Base-by-base conservation (phyloP, 352 stramenopile genomes). In the Thalassiosira mediterranea region DNA sequence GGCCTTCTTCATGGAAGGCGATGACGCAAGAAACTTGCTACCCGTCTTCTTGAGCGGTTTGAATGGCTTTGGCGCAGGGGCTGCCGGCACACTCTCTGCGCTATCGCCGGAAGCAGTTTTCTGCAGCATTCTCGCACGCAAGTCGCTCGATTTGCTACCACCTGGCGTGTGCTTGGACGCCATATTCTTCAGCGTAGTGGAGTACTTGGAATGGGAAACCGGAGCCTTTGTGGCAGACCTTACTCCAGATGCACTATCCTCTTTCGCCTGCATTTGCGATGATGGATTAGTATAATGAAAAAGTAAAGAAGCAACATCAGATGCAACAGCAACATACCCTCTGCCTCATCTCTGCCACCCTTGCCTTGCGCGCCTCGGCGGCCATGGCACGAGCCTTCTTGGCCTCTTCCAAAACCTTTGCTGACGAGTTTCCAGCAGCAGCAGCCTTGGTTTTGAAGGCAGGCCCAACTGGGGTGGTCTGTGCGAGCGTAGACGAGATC, bases 41-140 rank as follows among this genome's bases (percentile, higher is more conserved):
- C n/a, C n/a, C n/a, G n/a, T n/a, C n/a, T n/a, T n/a, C n/a, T n/a
- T n/a, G n/a, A n/a, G n/a, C n/a, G n/a, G n/a, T n/a, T n/a, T n/a
- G n/a, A n/a, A n/a, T n/a, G n/a, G n/a, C n/a, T n/a, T n/a, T n/a
- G n/a, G n/a, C n/a, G n/a, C n/a, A n/a, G n/a, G n/a, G n/a, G n/a
- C n/a, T n/a, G n/a, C n/a, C n/a, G n/a, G n/a, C n/a, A n/a, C n/a
- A n/a, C n/a, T n/a, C n/a, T n/a, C n/a, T n/a, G n/a, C n/a, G n/a
- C n/a, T n/a, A n/a, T n/a, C n/a, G n/a, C n/a, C n/a, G 53, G 65
- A 25, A 66, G 72, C 69, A 59, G 62, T 63, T 56, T 91, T 89
- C 69, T 89, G 79, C 32, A 79, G 73, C 79, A 91, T 89, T 71
- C 87, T 73, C 5, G 80, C 76, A 15, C 73, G 56, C 25, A 84